Evolutionary conservation across 1,139 yeast species (phyloP).

Genomic region (Sugiyamaella grinbergsii): DNA sequence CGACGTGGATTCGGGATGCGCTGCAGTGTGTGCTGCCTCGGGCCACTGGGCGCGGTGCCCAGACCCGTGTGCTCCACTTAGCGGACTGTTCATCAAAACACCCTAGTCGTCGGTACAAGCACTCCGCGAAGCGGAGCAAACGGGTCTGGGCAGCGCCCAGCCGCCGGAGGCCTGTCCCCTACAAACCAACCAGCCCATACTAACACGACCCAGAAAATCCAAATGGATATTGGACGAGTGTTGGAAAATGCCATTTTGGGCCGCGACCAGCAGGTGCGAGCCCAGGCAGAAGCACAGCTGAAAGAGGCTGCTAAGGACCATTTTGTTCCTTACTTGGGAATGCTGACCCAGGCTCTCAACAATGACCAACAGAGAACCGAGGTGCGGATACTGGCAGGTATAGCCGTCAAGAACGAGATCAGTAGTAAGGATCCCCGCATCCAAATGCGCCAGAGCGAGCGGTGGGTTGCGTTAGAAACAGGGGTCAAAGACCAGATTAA

Average conservation of each 20-base stretch:
- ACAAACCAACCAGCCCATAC: not conserved
- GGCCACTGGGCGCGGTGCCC: too few relatives aligned
- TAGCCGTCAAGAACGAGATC: slow-evolving; percentile 83
- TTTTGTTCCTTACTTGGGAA: slow-evolving; percentile 70
- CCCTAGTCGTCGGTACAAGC: too few relatives aligned
- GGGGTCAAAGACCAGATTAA: slow-evolving; percentile 66
- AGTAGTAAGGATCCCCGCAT: slow-evolving; percentile 60
- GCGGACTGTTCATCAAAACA: too few relatives aligned
- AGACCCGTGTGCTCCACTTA: too few relatives aligned
- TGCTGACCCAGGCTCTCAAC: slow-evolving; percentile 72
- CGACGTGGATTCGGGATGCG: too few relatives aligned
- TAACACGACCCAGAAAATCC: not conserved
- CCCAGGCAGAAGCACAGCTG: slow-evolving; percentile 80
- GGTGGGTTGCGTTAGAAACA: slow-evolving; percentile 63
- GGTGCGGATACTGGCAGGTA: slow-evolving; percentile 89
- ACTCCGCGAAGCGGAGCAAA: not conserved
- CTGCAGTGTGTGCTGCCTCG: too few relatives aligned
- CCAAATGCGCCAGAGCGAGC: slow-evolving; percentile 39
- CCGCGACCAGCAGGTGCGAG: slow-evolving; percentile 61
- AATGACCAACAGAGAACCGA: slow-evolving; percentile 69
- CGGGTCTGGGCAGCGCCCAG: slow-evolving; percentile 2
- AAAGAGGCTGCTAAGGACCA: slow-evolving; percentile 71
- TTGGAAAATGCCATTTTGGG: slow-evolving; percentile 60
- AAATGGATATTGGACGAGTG: slow-evolving; percentile 18
- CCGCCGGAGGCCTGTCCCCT: not conserved